Base-by-base conservation (phyloP, 495 filamentous ascomycete genomes). In the Pyronema omphalodes region DNA sequence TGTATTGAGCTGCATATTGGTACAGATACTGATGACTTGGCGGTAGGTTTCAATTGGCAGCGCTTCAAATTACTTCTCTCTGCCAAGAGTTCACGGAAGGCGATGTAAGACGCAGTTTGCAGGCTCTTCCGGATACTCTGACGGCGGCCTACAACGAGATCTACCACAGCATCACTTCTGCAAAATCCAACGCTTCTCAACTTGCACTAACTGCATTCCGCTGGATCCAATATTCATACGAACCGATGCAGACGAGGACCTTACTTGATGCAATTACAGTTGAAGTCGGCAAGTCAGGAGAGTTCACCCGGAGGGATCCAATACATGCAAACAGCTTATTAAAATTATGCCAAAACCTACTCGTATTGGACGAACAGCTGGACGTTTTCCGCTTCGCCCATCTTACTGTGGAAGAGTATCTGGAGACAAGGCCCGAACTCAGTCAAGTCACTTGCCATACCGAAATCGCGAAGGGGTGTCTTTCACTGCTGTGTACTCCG, bases 41-140 rank as follows among this genome's bases (percentile, higher is more conserved):
- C 14, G 43, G 12, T 40, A 52, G 49, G 49, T 52, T 52, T 18
- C 49, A 52, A 52, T n/a, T n/a, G n/a, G n/a, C n/a, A n/a, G n/a
- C n/a, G n/a, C n/a, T n/a, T n/a, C n/a, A n/a, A n/a, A n/a, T 52
- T 17, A 52, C 33, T 6, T 52, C 40, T 52, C 49, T 52, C 37
- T 52, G 49, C 49, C 9, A 52, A 6, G 40, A 37, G 49, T 7
- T 12, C 37, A 52, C 49, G 7, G 9, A 14, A 52, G 23, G 7
- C 7, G 49, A 52, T 29, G 49, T 52, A 8, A 37, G 29, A 41
- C 6, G 17, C 33, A 19, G 49, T 18, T 36, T 52, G 5, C 7
- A 37, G 5, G n/a, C 12, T 5, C 49, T 52, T 52, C 49, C 49
- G 17, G 49, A 52, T 12, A 49, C 46, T 29, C 19, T 49, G 46